A percentile compares a stretch with the other conserved stretches of the same genome.
These are phyloP conservation scores for Agrostemma githago DNA, from an alignment of 148 eudicot genomes.

Conservation along the genomic window DNA sequence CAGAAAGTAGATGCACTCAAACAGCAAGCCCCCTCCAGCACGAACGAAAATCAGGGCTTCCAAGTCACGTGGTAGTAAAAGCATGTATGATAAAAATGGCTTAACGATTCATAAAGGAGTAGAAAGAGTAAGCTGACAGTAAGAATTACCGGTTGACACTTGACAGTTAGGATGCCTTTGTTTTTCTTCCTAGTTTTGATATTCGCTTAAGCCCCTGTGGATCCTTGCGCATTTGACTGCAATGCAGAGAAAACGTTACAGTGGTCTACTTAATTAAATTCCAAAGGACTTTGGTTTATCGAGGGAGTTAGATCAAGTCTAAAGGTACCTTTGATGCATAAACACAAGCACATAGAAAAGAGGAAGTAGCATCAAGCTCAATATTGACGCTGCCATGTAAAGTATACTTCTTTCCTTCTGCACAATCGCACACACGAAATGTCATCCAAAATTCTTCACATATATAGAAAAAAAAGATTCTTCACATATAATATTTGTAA, in stretches of 20 bases:
- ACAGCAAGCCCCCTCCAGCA: neutral
- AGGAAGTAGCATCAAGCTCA: constrained; percentile 84
- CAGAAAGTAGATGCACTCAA: neutral
- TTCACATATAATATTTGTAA: neutral
- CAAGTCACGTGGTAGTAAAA: neutral
- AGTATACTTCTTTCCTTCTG: constrained; percentile 79
- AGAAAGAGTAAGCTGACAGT: neutral
- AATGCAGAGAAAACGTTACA: constrained; percentile 13
- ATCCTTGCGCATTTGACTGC: constrained; percentile 70
- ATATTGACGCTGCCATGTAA: constrained; percentile 66
- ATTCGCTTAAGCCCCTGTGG: constrained; percentile 74
- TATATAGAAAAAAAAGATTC: neutral
- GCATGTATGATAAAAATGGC: neutral
- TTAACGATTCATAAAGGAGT: neutral
- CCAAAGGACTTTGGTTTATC: neutral
- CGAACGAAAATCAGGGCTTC: neutral
- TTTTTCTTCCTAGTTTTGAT: constrained; percentile 47
- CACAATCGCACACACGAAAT: constrained; percentile 31
- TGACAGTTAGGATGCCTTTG: constrained; percentile 67
- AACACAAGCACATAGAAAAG: constrained; percentile 74
- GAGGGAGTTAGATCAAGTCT: constrained; percentile 3
- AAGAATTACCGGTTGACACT: constrained; percentile 36
- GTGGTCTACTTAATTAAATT: neutral
- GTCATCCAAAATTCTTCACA: neutral
- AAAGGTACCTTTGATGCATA: constrained; percentile 68